phyloP scores from a whole-genome alignment of 2,329 filamentous ascomycete genomes.

The Apiospora rasikravindrae region DNA sequence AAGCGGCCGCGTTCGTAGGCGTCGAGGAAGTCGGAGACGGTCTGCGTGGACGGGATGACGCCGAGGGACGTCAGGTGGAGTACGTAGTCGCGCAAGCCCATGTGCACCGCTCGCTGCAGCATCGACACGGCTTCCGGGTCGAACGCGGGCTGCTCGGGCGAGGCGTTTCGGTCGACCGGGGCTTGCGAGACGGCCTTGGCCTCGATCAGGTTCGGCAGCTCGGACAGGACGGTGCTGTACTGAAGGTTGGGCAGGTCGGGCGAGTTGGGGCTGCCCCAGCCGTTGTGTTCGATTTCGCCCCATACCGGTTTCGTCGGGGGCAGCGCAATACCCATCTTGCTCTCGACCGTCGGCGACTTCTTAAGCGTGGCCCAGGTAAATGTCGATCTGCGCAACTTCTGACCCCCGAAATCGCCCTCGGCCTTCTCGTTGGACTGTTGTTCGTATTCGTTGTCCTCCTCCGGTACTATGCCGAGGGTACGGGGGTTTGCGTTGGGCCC shows the following conservation, averaged over 20 bases:
- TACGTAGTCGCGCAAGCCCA: conserved; percentile 82
- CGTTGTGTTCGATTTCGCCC: conserved; percentile 84
- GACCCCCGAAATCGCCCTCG: no score
- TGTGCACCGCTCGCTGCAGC: conserved; percentile 71
- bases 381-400: conserved; percentile 24
- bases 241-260: conserved; percentile 80
- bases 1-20: conserved; percentile 88
- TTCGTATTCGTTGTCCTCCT: conserved; percentile 21
- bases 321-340: conserved; percentile 53
- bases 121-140: conserved; percentile 72
- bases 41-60: conserved; percentile 55
- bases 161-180: conserved; percentile 46
- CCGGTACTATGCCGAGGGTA: conserved; percentile 25
- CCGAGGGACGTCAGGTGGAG: conserved; percentile 70
- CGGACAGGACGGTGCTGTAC: conserved; percentile 79
- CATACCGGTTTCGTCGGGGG: conserved; percentile 63
- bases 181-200: conserved; percentile 89
- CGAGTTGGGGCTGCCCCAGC: conserved; percentile 84
- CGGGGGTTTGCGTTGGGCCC: conserved; percentile 32
- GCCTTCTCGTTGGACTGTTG: neutral
- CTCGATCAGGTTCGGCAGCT: conserved; percentile 89
- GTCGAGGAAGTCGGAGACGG: conserved; percentile 68
- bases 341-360: conserved; percentile 45
- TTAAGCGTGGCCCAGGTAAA: conserved; percentile 28
- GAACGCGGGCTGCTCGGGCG: conserved; percentile 51